Conservation (phyloP, 345 rosid genomes). For the Firmiana major region DNA sequence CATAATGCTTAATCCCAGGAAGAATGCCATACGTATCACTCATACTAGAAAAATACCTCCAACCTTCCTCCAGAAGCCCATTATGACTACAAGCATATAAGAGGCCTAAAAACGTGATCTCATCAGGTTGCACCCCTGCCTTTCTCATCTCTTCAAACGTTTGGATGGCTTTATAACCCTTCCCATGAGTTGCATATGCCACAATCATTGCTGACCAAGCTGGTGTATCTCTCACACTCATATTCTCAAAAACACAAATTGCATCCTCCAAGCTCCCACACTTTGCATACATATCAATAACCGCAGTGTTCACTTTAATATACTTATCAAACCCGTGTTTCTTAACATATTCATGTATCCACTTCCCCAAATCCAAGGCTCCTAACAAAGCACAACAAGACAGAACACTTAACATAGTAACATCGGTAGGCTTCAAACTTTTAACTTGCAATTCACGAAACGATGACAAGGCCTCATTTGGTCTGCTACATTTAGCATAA, state of each 20-base stretch:
- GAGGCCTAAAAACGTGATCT: constrained; percentile 72
- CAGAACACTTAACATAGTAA: constrained; percentile 71
- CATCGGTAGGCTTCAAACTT: constrained; percentile 58
- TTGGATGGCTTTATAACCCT: constrained; percentile 51
- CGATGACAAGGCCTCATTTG: constrained; percentile 66
- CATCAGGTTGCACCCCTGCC: constrained; percentile 49
- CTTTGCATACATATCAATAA: constrained; percentile 87
- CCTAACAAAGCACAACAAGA: constrained; percentile 84
- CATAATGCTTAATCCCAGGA: constrained; percentile 74
- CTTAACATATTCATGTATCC: constrained; percentile 75
- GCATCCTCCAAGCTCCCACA: constrained; percentile 86
- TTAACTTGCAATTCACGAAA: constrained; percentile 67
- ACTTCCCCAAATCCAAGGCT: constrained; percentile 73
- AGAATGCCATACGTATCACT: constrained; percentile 34
- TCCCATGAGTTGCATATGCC: constrained; percentile 84
- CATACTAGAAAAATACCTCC: constrained; percentile 51
- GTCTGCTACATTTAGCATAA: constrained; percentile 59
- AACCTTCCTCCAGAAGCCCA: constrained; percentile 69
- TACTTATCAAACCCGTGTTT: constrained; percentile 41
- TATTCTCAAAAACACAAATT: constrained; percentile 47
- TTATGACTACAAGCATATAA: constrained; percentile 84
- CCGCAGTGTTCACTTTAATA: constrained; percentile 72
- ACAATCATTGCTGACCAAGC: constrained; percentile 88
- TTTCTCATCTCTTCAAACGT: constrained; percentile 60
- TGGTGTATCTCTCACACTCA: constrained; percentile 59